These are phyloP conservation scores for Penicillium herquei DNA, from an alignment of 495 filamentous ascomycete genomes.

Conservation along the genomic window DNA sequence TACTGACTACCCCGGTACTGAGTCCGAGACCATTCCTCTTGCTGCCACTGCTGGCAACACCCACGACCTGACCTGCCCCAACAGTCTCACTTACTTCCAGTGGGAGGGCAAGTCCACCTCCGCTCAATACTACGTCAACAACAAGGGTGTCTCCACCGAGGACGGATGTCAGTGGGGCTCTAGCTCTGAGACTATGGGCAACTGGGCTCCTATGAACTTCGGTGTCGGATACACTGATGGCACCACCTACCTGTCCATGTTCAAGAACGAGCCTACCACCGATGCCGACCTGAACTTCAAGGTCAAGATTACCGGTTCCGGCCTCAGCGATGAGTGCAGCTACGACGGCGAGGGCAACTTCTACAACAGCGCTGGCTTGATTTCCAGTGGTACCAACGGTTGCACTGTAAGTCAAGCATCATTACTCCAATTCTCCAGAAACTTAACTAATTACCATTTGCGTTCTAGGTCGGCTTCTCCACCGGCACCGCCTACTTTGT, in stretches of 20 bases:
- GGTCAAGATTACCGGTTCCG: conserved; percentile 66
- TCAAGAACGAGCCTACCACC: conserved; percentile 66
- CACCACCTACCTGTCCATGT: conserved; percentile 81
- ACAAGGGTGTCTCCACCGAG: conserved; percentile 60
- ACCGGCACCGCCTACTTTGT: conserved; percentile 48
- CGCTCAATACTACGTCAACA: conserved; percentile 97
- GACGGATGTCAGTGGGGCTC: conserved; percentile 81
- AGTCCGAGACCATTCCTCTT: conserved; percentile 79
- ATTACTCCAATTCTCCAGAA: not conserved
- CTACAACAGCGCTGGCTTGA: conserved; percentile 37
- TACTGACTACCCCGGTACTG: conserved; percentile 91
- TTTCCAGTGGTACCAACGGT: conserved; percentile 47
- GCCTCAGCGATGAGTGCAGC: conserved; percentile 65
- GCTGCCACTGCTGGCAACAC: conserved; percentile 53
- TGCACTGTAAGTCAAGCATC: conserved; percentile 60
- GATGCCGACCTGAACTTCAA: conserved; percentile 65
- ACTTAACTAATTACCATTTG: conserved; percentile 12
- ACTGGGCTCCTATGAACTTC: conserved; percentile 88
- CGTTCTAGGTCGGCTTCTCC: conserved; percentile 39
- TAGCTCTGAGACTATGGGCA: conserved; percentile 62
- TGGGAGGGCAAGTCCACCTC: conserved; percentile 75
- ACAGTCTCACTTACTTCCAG: conserved; percentile 66
- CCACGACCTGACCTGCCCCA: conserved; percentile 69
- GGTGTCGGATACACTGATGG: conserved; percentile 67
- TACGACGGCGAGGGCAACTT: conserved; percentile 61